phyloP scores from a whole-genome alignment of 225 moss, liverwort and hornwort species.

The Neckera pumila region DNA sequence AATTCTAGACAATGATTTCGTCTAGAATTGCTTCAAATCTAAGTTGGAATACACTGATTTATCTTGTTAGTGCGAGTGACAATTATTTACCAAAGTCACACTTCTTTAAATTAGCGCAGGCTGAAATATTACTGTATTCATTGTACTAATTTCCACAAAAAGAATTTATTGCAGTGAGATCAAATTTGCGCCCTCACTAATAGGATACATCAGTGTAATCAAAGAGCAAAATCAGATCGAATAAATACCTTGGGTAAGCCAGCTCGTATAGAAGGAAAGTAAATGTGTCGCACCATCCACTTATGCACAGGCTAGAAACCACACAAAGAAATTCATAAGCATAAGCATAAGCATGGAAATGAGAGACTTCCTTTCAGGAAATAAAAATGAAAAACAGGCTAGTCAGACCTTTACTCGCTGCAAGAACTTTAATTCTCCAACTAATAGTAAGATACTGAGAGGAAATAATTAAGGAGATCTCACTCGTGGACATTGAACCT shows the following conservation, averaged over 20 bases:
- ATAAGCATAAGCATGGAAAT: background rate
- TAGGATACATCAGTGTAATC: background rate
- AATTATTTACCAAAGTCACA: background rate
- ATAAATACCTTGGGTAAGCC: conserved; percentile 61
- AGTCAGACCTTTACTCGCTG: background rate
- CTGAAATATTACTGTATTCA: background rate
- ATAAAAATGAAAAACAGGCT: background rate
- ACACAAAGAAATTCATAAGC: background rate
- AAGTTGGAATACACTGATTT: background rate
- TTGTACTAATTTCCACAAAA: background rate
- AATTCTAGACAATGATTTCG: background rate
- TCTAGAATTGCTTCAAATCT: background rate
- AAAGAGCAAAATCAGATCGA: background rate
- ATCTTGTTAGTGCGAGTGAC: background rate
- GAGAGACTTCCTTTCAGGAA: background rate
- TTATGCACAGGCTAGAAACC: conserved; percentile 84
- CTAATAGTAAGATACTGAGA: background rate
- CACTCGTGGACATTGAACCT: background rate
- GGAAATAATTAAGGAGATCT: background rate
- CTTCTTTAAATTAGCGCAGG: background rate
- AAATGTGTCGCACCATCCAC: conserved; percentile 98
- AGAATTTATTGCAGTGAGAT: background rate
- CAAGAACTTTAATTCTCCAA: background rate
- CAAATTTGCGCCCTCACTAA: background rate
- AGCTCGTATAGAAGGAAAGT: conserved; percentile 83